Evolutionary conservation across 441 rosid genomes (phyloP), one percentile per base, ranked within the genome.

Genomic region (Erodium chrysanthum): DNA sequence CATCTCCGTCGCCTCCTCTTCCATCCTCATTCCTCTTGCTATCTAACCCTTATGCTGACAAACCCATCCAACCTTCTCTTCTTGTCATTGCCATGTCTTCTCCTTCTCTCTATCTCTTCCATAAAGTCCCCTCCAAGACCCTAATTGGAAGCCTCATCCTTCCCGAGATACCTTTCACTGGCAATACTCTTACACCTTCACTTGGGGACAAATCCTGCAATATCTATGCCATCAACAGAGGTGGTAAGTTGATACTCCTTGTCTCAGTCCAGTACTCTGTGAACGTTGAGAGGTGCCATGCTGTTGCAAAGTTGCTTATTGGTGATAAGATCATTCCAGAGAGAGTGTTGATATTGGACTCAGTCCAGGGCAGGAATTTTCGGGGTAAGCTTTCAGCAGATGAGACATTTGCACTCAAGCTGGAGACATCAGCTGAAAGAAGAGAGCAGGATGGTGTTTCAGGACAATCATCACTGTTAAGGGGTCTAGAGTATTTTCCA

Each of bases 131-230:
- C 37, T 75, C 84, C 18, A 94, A 91, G 77, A 82, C 82, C 65
- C 83, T 89, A 63, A 69, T 91, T 37, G 96, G 96, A 67, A 84
- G 88, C 69, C 84, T 89, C 70, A 56, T 94, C 74, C 69, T 91
- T 25, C 98, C 99, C 3, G 97, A 91, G 83, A 75, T 83, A 60
- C 83, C 86, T 35, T 83, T 86, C 66, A 81, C 94, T 27, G 94
- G 96, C 40, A 86, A 81, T 72, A 79, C 84, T 4, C 9, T 71
- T 0, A 82, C 82, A 64, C 96, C 94, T 20, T 88, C 96, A 2
- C 81, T 83, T 33, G 81, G 77, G 63, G 92, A 94, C 84, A 94
- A 83, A 72, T 79, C 92, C 63, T 89, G 96, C 92, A 84, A 91
- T 73, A 78, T 94, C 66, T 91, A 85, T 77, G 74, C 92, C 33